Evolutionary conservation across 352 stramenopile genomes (phyloP), one percentile per base, ranked within the genome.

Genomic region (Phytophthora melonis): DNA sequence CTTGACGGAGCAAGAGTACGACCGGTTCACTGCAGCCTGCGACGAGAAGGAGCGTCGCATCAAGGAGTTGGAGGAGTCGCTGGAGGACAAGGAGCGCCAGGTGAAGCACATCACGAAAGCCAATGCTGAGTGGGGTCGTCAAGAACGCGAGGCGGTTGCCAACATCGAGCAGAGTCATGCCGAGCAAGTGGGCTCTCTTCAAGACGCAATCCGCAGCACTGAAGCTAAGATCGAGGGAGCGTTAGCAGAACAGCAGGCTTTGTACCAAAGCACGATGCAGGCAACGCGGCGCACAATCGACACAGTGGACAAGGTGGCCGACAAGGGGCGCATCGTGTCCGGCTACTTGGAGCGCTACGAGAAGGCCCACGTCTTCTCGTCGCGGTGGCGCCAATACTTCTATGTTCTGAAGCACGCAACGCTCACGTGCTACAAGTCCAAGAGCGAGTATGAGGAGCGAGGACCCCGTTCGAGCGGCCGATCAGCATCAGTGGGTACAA

Each of bases 241-340:
- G 0, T 61, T 91, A 58, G 66, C 72, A 1, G 85, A 92, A 10
- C 87, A 92, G 68, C 83, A 92, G 66, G 69, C 76, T 50, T 53
- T 94, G 55, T 93, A 94, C 57, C 85, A 92, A 58, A 89, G 82
- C 60, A 94, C 87, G 3, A 93, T 94, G 87, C 83, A 89, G 30
- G 87, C 87, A 13, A 94, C 85, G 7, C 83, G 87, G 50, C 86
- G 75, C 63, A 94, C 87, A 10, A 92, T 93, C 62, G 89, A 92
- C 63, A 93, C 87, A 52, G 90, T 92, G 43, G 87, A 92, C 63
- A 80, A 89, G 50, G 84, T 94, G 13, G 74, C 83, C 3, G 83
- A 84, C 32, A 89, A 92, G 58, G 88, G 85, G 50, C 85, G 87
- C 19, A 68, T 91, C 43, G 87, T 87, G 16, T 84, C 82, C 14